These are phyloP conservation scores for Sphaerobolus stellatus DNA, from an alignment of 1,284 basidiomycete genomes.

Conservation along the genomic window DNA sequence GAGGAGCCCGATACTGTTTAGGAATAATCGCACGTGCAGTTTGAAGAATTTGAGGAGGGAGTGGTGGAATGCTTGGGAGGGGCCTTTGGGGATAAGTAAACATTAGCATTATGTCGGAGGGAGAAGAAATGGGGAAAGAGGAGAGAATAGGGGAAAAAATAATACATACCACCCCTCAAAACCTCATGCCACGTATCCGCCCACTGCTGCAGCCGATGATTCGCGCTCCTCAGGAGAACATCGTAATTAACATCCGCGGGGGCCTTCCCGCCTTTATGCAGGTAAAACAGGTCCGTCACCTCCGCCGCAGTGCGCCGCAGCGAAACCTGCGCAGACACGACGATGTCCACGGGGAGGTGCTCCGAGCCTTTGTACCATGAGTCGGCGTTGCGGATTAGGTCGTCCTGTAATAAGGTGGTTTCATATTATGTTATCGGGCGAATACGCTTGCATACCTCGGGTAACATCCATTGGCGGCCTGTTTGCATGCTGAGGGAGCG, in stretches of 20 bases:
- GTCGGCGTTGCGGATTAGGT: conserved; percentile 61
- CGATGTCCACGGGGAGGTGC: conserved; percentile 73
- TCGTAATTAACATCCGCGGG: conserved; percentile 63
- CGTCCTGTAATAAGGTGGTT: conserved; percentile 49
- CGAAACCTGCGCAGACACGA: conserved; percentile 71
- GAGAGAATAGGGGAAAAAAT: background rate
- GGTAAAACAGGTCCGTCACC: conserved; percentile 70
- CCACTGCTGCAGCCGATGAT: conserved; percentile 69
- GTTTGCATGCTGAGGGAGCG: conserved; percentile 80
- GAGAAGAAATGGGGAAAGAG: conserved; percentile 1
- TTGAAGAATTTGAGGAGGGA: conserved; percentile 73
- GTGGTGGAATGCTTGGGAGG: conserved; percentile 71
- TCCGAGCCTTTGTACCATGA: conserved; percentile 66
- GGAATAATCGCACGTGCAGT: conserved; percentile 70
- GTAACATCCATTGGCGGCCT: conserved; percentile 80
- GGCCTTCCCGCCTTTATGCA: conserved; percentile 47
- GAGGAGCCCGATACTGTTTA: conserved; percentile 76
- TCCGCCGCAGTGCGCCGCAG: conserved; percentile 73
- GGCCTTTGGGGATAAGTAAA: too few species aligned
- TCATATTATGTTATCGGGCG: background rate
- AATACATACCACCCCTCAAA: conserved; percentile 60
- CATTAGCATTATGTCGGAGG: conserved; percentile 15
- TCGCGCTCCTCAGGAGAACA: conserved; percentile 65
- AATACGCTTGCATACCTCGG: conserved; percentile 45
- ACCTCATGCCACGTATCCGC: conserved; percentile 64